Percentiles rank a stretch among this genome's conserved stretches.
These are phyloP conservation scores for Leccinum variicolor DNA, from an alignment of 768 basidiomycete species.

Conservation along the genomic window DNA sequence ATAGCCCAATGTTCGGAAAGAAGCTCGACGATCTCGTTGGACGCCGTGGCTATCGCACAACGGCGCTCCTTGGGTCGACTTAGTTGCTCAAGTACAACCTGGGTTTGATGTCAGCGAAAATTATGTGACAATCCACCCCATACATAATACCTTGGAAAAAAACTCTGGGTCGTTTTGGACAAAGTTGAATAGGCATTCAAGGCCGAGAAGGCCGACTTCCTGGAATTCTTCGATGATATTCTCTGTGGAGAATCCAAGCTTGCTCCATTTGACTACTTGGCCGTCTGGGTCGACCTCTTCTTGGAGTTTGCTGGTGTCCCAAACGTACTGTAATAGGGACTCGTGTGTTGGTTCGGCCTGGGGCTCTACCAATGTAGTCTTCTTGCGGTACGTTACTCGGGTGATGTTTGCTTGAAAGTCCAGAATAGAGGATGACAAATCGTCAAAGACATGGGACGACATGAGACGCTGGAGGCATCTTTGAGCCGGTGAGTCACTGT, in stretches of 20 bases:
- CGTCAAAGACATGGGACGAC: conserved; percentile 77
- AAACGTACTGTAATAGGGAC: conserved; percentile 60
- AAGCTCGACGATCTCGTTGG: conserved; percentile 82
- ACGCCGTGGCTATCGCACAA: conserved; percentile 81
- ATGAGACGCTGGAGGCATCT: conserved; percentile 60
- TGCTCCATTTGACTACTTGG: conserved; percentile 63
- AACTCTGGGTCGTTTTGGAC: conserved; percentile 65
- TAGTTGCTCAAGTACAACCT: conserved; percentile 79
- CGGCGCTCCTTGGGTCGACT: conserved; percentile 69
- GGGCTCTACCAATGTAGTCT: conserved; percentile 73
- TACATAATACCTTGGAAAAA: conserved; percentile 60
- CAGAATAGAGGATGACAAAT: conserved; percentile 77
- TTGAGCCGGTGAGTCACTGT: conserved; percentile 9
- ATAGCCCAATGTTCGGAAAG: conserved; percentile 84
- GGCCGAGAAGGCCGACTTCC: conserved; percentile 74
- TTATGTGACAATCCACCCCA: background rate
- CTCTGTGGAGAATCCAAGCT: conserved; percentile 76
- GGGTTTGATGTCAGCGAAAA: conserved; percentile 9
- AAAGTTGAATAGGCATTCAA: conserved; percentile 79
- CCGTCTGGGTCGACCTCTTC: conserved; percentile 51
- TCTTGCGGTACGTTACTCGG: conserved; percentile 75
- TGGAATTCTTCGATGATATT: conserved; percentile 73
- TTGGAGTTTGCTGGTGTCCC: conserved; percentile 56
- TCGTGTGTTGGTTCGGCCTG: conserved; percentile 57
- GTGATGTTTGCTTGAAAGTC: conserved; percentile 88